Base-by-base conservation (phyloP, 768 basidiomycete species). In the Holtermanniella nyarrowii region DNA sequence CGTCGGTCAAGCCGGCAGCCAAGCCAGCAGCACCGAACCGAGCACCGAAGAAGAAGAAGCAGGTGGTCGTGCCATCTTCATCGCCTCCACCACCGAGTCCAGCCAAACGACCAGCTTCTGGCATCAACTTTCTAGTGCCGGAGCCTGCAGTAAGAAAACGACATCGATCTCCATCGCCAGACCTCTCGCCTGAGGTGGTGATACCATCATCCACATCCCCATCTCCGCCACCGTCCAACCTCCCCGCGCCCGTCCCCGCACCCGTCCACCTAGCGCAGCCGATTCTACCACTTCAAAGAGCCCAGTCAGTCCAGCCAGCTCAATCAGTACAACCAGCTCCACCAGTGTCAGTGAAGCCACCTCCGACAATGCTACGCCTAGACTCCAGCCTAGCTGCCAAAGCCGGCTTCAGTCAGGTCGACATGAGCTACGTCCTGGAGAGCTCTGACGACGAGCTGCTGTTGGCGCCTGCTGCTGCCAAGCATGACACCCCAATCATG, bases 371-470 rank as follows among this genome's bases (percentile, higher is more conserved):
- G n/a, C n/a, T n/a, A n/a, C n/a, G n/a, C n/a, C n/a, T n/a, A n/a
- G n/a, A n/a, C n/a, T n/a, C n/a, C n/a, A n/a, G 51, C 5, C 4
- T 55, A 2, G 65, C 65, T 1, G 57, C 58, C 2, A 46, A 49
- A 12, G 69, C 55, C 16, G 69, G 69, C 0, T 68, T 67, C 55
- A 56, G 52, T 27, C 61, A 71, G 43, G 52, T 71, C 20, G 66
- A 57, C 31, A 37, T 37, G 31, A 37, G 31, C 31, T 37, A 7
- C 16, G 31, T 7, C 10, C 31, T 37, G 10, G 31, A 37, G 10
- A 16, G 7, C 10, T 37, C 31, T 7, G 31, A 37, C 31, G 31
- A 37, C 31, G 31, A 37, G 31, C n/a, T n/a, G n/a, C n/a, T n/a
- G 7, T 4, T 50, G 13, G 4, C 24, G 44, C 4, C 44, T 14